Evolutionary conservation across 257 asterid species (phyloP).

Genomic region (Solanum pennellii): DNA sequence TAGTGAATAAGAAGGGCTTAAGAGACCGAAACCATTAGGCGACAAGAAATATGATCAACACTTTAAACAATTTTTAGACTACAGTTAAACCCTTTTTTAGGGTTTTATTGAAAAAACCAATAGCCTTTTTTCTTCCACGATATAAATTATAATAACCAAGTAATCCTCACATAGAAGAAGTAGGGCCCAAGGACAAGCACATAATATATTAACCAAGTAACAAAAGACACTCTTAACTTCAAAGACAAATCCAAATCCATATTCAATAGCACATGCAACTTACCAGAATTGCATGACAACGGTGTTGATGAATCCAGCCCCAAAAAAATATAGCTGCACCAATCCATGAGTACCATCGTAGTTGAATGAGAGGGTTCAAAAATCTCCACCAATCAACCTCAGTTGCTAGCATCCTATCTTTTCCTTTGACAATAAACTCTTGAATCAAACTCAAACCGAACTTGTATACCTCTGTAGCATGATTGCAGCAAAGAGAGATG

Average conservation of each 20-base stretch:
- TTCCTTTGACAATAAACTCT: slow-evolving; percentile 57
- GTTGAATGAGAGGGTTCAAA: slow-evolving; percentile 46
- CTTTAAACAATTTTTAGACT: not conserved
- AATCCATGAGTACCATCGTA: slow-evolving; percentile 65
- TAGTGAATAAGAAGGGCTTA: not conserved
- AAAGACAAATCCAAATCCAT: not conserved
- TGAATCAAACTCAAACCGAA: slow-evolving; percentile 24
- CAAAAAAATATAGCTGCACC: slow-evolving; percentile 59
- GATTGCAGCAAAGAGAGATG: slow-evolving; percentile 63
- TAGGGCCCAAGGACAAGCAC: not conserved
- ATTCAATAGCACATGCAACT: slow-evolving; percentile 7
- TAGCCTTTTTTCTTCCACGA: not conserved
- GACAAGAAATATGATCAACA: not conserved
- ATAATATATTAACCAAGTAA: not conserved
- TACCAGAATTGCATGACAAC: slow-evolving; percentile 80
- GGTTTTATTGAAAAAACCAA: not conserved
- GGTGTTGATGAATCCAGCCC: slow-evolving; percentile 81
- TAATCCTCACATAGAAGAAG: not conserved
- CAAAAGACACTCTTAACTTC: not conserved
- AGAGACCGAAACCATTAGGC: not conserved
- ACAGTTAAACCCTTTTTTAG: not conserved
- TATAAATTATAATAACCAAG: not conserved
- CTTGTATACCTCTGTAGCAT: slow-evolving; percentile 44
- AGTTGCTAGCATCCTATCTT: slow-evolving; percentile 33
- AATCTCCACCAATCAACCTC: slow-evolving; percentile 39